Conservation (phyloP, 1,139 yeast species). For the Geotrichum bryndzae region DNA sequence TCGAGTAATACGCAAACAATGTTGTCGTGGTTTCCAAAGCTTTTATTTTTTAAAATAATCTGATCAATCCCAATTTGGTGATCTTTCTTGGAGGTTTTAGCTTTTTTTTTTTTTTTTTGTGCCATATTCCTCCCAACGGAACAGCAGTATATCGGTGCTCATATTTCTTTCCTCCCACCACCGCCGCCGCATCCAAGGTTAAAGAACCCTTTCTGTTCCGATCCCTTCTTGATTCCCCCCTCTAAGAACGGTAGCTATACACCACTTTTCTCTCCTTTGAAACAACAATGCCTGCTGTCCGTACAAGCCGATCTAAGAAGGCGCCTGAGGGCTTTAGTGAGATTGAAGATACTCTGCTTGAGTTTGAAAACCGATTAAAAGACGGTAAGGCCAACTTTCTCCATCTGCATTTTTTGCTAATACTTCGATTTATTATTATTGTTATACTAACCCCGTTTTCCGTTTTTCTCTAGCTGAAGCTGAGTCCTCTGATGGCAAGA, state of each 20-base stretch:
- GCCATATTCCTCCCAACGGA: too few relatives aligned
- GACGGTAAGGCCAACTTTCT: background rate
- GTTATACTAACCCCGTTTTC: background rate
- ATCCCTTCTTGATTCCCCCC: too few relatives aligned
- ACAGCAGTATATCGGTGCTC: too few relatives aligned
- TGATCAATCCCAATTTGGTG: background rate
- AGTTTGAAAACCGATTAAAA: conserved; percentile 49
- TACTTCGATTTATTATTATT: background rate
- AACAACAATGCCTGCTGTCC: conserved; percentile 40
- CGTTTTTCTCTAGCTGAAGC: background rate
- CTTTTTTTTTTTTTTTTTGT: too few relatives aligned
- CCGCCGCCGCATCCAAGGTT: background rate
- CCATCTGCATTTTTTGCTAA: background rate
- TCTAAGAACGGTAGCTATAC: background rate
- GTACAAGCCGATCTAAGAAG: conserved; percentile 41
- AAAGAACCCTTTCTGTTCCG: too few relatives aligned
- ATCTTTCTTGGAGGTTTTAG: too few relatives aligned
- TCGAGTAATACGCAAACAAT: too few relatives aligned
- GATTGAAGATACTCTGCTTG: conserved; percentile 63
- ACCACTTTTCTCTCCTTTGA: background rate
- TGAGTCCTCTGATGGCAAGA: conserved; percentile 29
- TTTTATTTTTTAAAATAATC: too few relatives aligned
- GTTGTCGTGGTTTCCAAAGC: background rate
- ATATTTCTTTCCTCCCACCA: background rate
- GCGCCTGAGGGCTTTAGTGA: conserved; percentile 76